Base-by-base conservation (phyloP, 2,329 filamentous ascomycete species). In the Apiospora aurea region DNA sequence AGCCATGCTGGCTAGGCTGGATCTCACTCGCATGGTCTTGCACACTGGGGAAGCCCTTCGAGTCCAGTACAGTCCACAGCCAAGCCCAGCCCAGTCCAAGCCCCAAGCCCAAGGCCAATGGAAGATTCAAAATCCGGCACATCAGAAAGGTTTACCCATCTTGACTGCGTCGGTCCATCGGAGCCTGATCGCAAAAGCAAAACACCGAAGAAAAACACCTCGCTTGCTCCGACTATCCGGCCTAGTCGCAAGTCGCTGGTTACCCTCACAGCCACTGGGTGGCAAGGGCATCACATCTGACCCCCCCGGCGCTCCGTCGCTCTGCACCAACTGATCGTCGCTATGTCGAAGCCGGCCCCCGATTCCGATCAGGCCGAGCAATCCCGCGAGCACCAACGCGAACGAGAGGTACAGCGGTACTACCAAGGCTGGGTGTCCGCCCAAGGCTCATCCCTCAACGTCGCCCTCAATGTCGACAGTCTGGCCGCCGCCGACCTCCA, bases 401-500 rank as follows among this genome's bases (percentile, higher is more conserved):
- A 80, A 69, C 78, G 79, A 38, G 79, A 80, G 72, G 79, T 79
- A 53, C 79, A 80, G 73, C 71, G 73, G 18, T 79, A 78, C 69
- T 75, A 80, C 46, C 79, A 80, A 73, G 79, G 77, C 73, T 80
- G 79, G 79, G 75, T 78, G 67, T 74, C 76, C 41, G 79, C 79
- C 6, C 79, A 80, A 71, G 79, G 79, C 49, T 80, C 79, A 0
- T 78, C 79, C 2, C 73, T 79, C 49, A 80, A 77, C 47, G 79
- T 80, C 44, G 79, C 79, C 49, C 75, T 77, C 74, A 80, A 77
- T 69, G 77, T 80, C 64, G 79, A 80, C 69, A 75, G 74, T 71
- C 79, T 80, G 73, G 76, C 67, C 71, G 69, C 79, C 72, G 13
- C 84, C n/a, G 67, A 75, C 16, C 68, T 69, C 3, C 68, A 69